These are phyloP conservation scores for Cryphonectria nitschkei DNA, from an alignment of 2,329 filamentous ascomycete genomes.

Conservation along the genomic window DNA sequence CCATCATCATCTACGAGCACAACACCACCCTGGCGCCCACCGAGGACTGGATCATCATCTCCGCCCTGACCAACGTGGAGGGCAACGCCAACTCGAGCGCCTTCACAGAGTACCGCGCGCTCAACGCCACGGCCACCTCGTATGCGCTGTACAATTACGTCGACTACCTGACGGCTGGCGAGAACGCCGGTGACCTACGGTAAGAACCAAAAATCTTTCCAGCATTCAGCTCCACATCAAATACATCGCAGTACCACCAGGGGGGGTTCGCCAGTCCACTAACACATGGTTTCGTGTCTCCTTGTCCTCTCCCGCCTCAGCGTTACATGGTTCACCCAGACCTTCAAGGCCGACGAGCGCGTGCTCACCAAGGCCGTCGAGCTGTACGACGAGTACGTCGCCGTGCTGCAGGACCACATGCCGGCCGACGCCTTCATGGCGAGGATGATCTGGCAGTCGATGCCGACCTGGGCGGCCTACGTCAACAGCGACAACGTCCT, in stretches of 20 bases:
- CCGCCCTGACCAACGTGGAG: conserved; percentile 9
- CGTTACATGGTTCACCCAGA: conserved; percentile 33
- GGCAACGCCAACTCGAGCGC: conserved; percentile 6
- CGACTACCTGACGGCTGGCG: conserved; percentile 5
- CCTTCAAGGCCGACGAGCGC: conserved; percentile 39
- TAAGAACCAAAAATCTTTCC: background rate
- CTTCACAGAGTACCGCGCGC: conserved; percentile 1
- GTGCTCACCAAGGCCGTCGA: conserved; percentile 43
- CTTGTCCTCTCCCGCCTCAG: conserved; percentile 26
- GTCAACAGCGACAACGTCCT: conserved; percentile 46
- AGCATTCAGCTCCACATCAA: background rate
- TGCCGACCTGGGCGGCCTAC: conserved; percentile 42
- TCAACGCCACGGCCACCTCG: conserved; percentile 9
- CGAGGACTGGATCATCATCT: conserved; percentile 5
- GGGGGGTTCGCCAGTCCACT: background rate
- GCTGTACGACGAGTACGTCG: conserved; percentile 44
- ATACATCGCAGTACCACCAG: background rate
- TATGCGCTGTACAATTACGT: background rate
- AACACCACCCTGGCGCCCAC: conserved; percentile 3
- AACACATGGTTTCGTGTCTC: background rate
- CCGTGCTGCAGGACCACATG: conserved; percentile 36
- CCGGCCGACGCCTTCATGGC: conserved; percentile 39
- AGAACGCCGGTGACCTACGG: conserved; percentile 2
- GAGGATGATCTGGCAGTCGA: conserved; percentile 41
- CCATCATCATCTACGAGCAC: conserved; percentile 10